Evolutionary conservation across 164 flowering plant genomes (phyloP), one percentile per base, ranked within the genome.

Genomic region (Sextonia rubra): DNA sequence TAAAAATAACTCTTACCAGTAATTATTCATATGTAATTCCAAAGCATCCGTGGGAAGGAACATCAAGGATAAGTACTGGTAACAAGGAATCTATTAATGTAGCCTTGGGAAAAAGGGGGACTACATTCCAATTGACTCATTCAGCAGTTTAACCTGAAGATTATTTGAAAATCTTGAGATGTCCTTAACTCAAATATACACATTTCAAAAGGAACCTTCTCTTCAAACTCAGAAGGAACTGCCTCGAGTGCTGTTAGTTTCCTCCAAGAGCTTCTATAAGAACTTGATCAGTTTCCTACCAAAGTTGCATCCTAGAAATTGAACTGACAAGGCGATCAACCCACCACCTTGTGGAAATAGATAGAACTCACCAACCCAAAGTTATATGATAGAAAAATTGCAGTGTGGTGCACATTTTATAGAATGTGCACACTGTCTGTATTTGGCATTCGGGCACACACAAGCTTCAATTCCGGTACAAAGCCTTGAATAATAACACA

Each of bases 401-500:
- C 58, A 52, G 17, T 52, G 20, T 5, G 0, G n/a, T 52, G 58
- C n/a, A 20, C 58, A 15, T 52, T 15, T 17, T 20, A 14, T 14
- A 52, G 4, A 17, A 5, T 15, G n/a, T 18, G 20, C 14, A 3
- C 58, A 15, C 7, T 52, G 58, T 52, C 58, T 20, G 22, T 15
- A 26, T 64, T 64, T 64, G 67, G 64, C 17, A 64, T 29, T 15
- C 6, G 26, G 44, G 44, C 4, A 18, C 7, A 1, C 58, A 52
- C 15, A 9, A 9, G n/a, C n/a, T 29, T 82, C 76, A 86, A 30
- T 82, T 86, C 14, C 76, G 80, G 30, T 81, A 73, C 1, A 85
- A 61, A 47, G 78, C 66, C 72, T 72, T 86, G 73, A 88, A 82
- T 79, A 89, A 70, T 65, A 85, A 58, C 69, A 90, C 47, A 7